Conservation (phyloP, 2,329 filamentous ascomycete genomes). For the Escovopsis sp. region DNA sequence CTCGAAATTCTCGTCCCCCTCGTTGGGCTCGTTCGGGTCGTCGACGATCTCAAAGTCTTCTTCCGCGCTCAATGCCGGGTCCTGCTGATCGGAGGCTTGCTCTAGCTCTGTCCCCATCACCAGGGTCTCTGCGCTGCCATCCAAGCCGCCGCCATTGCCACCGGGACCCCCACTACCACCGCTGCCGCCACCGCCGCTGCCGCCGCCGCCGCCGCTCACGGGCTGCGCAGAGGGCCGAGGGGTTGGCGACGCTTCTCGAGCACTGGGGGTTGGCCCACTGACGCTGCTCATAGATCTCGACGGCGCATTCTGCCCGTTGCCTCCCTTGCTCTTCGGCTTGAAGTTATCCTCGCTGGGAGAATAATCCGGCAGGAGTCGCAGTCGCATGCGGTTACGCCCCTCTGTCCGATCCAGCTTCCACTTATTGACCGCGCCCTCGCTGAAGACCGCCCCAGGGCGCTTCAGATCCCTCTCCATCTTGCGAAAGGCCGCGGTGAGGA, state of each 20-base stretch:
- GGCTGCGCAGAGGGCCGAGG: slow-evolving; percentile 11
- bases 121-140: slow-evolving; percentile 8
- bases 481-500: slow-evolving; percentile 58
- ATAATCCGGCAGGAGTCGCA: slow-evolving; percentile 70
- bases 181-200: too few species aligned
- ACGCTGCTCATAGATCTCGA: slow-evolving; percentile 19
- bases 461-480: slow-evolving; percentile 66
- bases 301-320: slow-evolving; percentile 28
- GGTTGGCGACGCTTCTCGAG: not conserved
- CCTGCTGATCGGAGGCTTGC: slow-evolving; percentile 8
- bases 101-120: slow-evolving; percentile 12
- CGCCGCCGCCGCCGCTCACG: too few species aligned
- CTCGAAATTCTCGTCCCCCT: slow-evolving; percentile 64
- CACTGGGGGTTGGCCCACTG: slow-evolving; percentile 7
- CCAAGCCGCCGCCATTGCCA: slow-evolving; percentile 6
- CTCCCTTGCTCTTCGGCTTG: slow-evolving; percentile 64
- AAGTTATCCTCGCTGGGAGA: slow-evolving; percentile 55
- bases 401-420: slow-evolving; percentile 96
- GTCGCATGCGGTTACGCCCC: slow-evolving; percentile 85
- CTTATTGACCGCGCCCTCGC: slow-evolving; percentile 46
- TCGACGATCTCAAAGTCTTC: slow-evolving; percentile 96
- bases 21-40: slow-evolving; percentile 72
- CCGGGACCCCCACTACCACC: too few species aligned
- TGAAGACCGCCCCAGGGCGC: slow-evolving; percentile 68
- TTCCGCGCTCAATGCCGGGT: slow-evolving; percentile 34